Evolutionary conservation across 495 filamentous ascomycete species (phyloP).

Genomic region (Haplographium delicatum): DNA sequence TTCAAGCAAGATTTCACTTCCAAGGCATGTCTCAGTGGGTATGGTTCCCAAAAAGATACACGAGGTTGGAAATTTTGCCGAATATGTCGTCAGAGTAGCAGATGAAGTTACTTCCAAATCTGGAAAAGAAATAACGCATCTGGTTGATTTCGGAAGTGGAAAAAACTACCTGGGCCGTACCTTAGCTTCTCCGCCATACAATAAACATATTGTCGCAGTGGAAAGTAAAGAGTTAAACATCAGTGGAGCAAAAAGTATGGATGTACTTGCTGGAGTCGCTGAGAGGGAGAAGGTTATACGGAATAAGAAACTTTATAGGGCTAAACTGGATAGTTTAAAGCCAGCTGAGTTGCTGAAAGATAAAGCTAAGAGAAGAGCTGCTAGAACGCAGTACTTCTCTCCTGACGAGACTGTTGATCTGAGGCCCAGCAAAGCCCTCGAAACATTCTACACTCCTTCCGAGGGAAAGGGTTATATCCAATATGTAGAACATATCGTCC

Average conservation of each 20-base stretch:
- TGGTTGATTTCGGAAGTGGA: conserved; percentile 93
- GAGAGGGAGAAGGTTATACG: conserved; percentile 61
- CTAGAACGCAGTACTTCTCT: conserved; percentile 20
- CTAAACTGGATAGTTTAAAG: conserved; percentile 34
- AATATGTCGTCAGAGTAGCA: conserved; percentile 50
- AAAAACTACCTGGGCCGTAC: conserved; percentile 93
- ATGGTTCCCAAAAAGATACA: conserved; percentile 98
- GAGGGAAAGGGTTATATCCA: conserved; percentile 62
- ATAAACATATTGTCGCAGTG: conserved; percentile 81
- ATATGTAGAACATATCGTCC: conserved; percentile 55
- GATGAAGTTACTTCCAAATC: conserved; percentile 36
- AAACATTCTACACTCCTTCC: conserved; percentile 39
- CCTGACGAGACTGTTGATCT: conserved; percentile 38
- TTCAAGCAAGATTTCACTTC: conserved; percentile 45
- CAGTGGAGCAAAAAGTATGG: conserved; percentile 73
- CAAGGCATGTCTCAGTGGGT: conserved; percentile 69
- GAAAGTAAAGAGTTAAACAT: conserved; percentile 85
- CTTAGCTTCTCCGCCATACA: conserved; percentile 77
- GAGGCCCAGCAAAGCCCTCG: conserved; percentile 39
- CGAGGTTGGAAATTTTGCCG: conserved; percentile 67
- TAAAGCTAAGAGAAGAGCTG: conserved; percentile 32
- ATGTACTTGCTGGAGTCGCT: conserved; percentile 66
- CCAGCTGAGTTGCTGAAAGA: conserved; percentile 35
- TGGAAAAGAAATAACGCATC: conserved; percentile 63
- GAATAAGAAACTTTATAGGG: conserved; percentile 69